phyloP scores from a whole-genome alignment of 192 early-diverging fungal genomes.

The Nowakowskiella sp. region DNA sequence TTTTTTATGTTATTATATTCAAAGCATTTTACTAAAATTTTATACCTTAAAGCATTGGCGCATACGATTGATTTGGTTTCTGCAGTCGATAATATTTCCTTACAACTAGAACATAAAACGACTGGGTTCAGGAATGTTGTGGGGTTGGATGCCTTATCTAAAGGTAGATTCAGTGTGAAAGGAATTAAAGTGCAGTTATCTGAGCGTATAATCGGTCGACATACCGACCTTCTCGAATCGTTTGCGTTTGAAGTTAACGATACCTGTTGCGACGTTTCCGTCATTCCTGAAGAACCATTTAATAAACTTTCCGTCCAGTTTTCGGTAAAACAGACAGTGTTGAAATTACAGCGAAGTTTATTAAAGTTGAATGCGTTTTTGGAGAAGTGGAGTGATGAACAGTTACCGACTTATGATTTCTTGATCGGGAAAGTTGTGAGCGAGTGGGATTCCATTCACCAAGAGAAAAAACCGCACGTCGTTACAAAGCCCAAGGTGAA shows the following conservation, averaged over 20 bases:
- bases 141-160: too few relatives aligned
- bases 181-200: constrained; percentile 9
- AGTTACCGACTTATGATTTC: constrained; percentile 54
- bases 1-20: constrained; percentile 5
- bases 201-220: constrained; percentile 1
- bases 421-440: constrained; percentile 60
- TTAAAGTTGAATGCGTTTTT: constrained; percentile 66
- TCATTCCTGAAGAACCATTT: too few relatives aligned
- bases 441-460: constrained; percentile 45
- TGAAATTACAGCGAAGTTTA: constrained; percentile 53
- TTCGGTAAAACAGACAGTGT: too few relatives aligned
- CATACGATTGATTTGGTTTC: too few relatives aligned
- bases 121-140: too few relatives aligned
- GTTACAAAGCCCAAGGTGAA: not conserved
- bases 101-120: too few relatives aligned
- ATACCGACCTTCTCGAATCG: constrained; percentile 1
- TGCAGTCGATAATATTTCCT: too few relatives aligned
- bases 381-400: constrained; percentile 68
- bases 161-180: too few relatives aligned
- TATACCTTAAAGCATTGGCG: too few relatives aligned
- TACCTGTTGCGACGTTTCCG: not conserved
- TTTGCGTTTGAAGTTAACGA: constrained; percentile 4
- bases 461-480: not conserved
- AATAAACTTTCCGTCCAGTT: too few relatives aligned
- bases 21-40: too few relatives aligned